These are phyloP conservation scores for Eucalyptus erythrocorys DNA, from an alignment of 345 rosid genomes.

Conservation along the genomic window DNA sequence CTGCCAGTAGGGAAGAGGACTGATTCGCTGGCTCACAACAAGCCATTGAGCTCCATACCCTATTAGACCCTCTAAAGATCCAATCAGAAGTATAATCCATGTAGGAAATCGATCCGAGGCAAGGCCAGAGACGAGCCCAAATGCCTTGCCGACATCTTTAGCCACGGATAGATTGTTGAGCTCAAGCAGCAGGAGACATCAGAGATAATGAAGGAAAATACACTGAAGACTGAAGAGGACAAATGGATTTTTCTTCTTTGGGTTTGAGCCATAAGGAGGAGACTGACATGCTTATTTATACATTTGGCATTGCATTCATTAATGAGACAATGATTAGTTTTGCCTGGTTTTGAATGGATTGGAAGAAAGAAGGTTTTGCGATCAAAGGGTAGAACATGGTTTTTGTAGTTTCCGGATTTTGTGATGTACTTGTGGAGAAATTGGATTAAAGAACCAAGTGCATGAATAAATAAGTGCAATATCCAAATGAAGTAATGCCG, in stretches of 20 bases:
- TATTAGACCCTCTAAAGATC: conserved; percentile 33
- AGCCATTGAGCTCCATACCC: conserved; percentile 75
- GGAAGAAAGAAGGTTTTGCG: neutral
- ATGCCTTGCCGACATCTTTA: conserved; percentile 57
- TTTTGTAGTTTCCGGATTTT: neutral
- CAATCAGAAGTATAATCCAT: conserved; percentile 28
- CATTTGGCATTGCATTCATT: neutral
- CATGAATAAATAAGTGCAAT: neutral
- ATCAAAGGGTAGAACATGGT: neutral
- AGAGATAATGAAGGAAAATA: neutral
- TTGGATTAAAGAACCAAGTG: neutral
- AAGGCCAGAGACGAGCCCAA: conserved; percentile 52
- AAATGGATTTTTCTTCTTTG: neutral
- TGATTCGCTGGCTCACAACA: conserved; percentile 34
- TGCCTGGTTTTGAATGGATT: neutral
- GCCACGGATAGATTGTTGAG: conserved; percentile 50
- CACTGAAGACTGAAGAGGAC: neutral
- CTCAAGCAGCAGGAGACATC: conserved; percentile 17
- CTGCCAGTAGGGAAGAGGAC: conserved; percentile 56
- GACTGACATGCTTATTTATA: neutral
- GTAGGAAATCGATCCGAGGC: conserved; percentile 38
- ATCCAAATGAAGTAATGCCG: neutral
- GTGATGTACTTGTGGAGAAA: neutral
- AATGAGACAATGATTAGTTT: neutral
- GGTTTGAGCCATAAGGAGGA: neutral